These are phyloP conservation scores for Monilinia fructigena DNA, from an alignment of 2,329 filamentous ascomycete species.

Conservation along the genomic window DNA sequence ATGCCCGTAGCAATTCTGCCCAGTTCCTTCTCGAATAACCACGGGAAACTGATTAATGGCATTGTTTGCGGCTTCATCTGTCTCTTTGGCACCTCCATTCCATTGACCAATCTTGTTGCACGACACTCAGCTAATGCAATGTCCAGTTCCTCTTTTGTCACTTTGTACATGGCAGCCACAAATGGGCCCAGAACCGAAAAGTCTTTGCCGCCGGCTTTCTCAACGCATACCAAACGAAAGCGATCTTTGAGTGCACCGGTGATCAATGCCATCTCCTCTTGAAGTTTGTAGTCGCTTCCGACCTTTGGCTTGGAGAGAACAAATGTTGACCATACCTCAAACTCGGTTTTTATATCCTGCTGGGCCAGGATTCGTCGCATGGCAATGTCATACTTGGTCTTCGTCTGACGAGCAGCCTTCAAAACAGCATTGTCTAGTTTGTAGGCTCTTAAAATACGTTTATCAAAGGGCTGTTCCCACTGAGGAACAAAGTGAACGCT, in stretches of 20 bases:
- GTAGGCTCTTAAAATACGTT: conserved; percentile 66
- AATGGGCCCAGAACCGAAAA: conserved; percentile 65
- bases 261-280: conserved; percentile 76
- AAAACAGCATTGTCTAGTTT: conserved; percentile 55
- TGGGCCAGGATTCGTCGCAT: conserved; percentile 82
- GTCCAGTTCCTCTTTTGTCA: conserved; percentile 71
- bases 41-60: conserved; percentile 91
- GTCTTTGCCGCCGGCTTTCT: conserved; percentile 60
- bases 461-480: conserved; percentile 73
- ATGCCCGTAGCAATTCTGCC: conserved; percentile 61
- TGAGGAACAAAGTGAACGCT: conserved; percentile 67
- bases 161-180: conserved; percentile 82
- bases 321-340: conserved; percentile 89
- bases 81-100: conserved; percentile 41
- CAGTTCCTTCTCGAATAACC: conserved; percentile 77
- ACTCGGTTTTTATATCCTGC: conserved; percentile 79
- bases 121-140: conserved; percentile 54
- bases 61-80: conserved; percentile 51
- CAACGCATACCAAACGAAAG: conserved; percentile 65
- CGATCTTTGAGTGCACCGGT: conserved; percentile 64
- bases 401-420: conserved; percentile 62
- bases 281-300: conserved; percentile 77
- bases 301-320: conserved; percentile 71
- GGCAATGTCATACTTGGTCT: conserved; percentile 72
- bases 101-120: conserved; percentile 42